Conservation (phyloP, 495 filamentous ascomycete species). For the Letharia lupina region DNA sequence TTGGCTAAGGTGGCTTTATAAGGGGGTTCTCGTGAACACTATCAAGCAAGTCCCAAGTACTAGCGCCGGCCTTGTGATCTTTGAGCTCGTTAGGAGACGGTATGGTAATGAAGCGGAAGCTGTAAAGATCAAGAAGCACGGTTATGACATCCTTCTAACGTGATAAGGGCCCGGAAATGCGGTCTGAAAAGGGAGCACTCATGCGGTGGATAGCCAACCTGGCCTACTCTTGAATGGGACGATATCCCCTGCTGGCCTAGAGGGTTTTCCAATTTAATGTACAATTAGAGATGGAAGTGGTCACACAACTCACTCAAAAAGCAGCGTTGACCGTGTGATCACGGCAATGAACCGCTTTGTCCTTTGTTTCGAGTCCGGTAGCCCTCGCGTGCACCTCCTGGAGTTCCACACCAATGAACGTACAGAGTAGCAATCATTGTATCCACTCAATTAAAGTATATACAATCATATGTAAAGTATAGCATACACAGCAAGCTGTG, state of each 20-base stretch:
- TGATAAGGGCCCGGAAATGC: conserved; percentile 13
- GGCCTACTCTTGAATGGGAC: not conserved
- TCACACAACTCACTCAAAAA: not conserved
- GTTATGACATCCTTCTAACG: conserved; percentile 63
- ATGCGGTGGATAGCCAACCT: not conserved
- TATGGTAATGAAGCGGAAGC: conserved; percentile 63
- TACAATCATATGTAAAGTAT: conserved; percentile 10
- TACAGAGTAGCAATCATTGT: not conserved
- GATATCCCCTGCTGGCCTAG: not conserved
- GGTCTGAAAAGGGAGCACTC: not conserved
- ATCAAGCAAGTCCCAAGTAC: conserved; percentile 81
- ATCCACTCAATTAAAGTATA: conserved; percentile 11
- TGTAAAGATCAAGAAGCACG: conserved; percentile 55
- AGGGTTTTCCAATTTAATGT: not conserved
- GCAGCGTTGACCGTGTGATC: not conserved
- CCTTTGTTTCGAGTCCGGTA: too few relatives aligned
- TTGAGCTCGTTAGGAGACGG: conserved; percentile 75
- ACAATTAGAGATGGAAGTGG: not conserved
- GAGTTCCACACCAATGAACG: not conserved
- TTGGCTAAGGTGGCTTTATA: conserved; percentile 65
- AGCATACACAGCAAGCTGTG: conserved; percentile 7
- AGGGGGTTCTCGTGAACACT: conserved; percentile 64
- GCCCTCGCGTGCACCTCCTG: not conserved
- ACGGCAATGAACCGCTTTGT: not conserved
- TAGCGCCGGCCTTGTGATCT: conserved; percentile 80